phyloP scores from a whole-genome alignment of 1,284 basidiomycete genomes.

The Fomitopsis betulina region DNA sequence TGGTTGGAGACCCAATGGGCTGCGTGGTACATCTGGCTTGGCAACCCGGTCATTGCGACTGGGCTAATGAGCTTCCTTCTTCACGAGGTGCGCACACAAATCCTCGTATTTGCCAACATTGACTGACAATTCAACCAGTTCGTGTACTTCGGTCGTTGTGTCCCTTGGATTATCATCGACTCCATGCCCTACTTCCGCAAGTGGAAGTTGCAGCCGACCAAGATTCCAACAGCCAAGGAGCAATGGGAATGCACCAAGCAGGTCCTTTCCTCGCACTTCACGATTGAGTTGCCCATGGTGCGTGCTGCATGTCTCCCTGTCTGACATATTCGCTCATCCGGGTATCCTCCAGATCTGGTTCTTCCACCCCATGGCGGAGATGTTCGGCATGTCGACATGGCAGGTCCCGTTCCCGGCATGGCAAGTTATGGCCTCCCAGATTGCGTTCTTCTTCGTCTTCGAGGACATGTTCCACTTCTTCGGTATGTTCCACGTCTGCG shows the following conservation, averaged over 20 bases:
- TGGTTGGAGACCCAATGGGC: conserved; percentile 82
- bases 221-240: conserved; percentile 76
- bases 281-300: conserved; percentile 88
- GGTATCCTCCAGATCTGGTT: conserved; percentile 73
- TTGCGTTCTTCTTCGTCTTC: conserved; percentile 92
- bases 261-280: conserved; percentile 95
- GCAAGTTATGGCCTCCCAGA: conserved; percentile 71
- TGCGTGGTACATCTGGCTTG: conserved; percentile 81
- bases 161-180: conserved; percentile 97
- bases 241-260: conserved; percentile 97
- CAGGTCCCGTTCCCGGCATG: conserved; percentile 86
- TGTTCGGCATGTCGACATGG: conserved; percentile 88
- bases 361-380: conserved; percentile 93
- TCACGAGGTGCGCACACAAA: conserved; percentile 71
- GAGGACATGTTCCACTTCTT: conserved; percentile 93
- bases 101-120: background rate
- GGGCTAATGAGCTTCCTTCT: conserved; percentile 91
- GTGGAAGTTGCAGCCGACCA: conserved; percentile 93
- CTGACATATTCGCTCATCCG: background rate
- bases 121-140: conserved; percentile 42
- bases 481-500: conserved; percentile 36
- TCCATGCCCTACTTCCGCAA: conserved; percentile 88
- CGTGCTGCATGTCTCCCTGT: conserved; percentile 17
- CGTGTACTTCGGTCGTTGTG: conserved; percentile 94
- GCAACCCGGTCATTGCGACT: conserved; percentile 91